Conservation (phyloP, 2,329 filamentous ascomycete species). For the Fusarium sp. region DNA sequence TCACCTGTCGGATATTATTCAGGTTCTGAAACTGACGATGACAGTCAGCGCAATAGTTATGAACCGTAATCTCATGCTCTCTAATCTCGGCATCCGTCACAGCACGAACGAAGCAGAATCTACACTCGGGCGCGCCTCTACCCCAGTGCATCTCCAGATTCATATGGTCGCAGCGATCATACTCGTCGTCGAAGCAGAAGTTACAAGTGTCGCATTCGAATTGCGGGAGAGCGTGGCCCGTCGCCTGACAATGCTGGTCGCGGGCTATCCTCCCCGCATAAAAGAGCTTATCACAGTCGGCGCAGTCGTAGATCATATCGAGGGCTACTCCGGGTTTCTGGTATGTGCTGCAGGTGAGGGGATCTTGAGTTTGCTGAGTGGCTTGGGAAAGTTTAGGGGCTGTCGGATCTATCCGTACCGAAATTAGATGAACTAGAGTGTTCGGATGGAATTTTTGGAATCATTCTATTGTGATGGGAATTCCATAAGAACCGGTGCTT, state of each 20-base stretch:
- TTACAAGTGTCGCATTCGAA: constrained; percentile 51
- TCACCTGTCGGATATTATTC: constrained; percentile 38
- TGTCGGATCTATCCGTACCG: not conserved
- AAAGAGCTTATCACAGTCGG: constrained; percentile 48
- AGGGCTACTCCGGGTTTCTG: not conserved
- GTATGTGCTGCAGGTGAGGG: not conserved
- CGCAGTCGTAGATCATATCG: constrained; percentile 40
- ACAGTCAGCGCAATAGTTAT: constrained; percentile 53
- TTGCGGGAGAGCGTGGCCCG: constrained; percentile 41
- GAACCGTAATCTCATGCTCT: constrained; percentile 48
- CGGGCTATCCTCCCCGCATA: constrained; percentile 41
- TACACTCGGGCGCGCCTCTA: constrained; percentile 40
- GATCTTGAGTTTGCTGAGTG: not conserved
- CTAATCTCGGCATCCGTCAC: not conserved
- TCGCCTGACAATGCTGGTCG: constrained; percentile 47
- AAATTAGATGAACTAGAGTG: not conserved
- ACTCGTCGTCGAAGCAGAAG: constrained; percentile 40
- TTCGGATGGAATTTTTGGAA: not conserved
- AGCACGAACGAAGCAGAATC: constrained; percentile 39
- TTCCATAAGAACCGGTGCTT: not conserved
- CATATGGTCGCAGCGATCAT: constrained; percentile 50
- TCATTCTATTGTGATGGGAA: not conserved
- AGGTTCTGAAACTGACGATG: constrained; percentile 49
- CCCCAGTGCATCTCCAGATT: constrained; percentile 47
- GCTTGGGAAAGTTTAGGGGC: not conserved